Base-by-base conservation (phyloP, 345 rosid genomes). In the Erysimum cheiranthoides region DNA sequence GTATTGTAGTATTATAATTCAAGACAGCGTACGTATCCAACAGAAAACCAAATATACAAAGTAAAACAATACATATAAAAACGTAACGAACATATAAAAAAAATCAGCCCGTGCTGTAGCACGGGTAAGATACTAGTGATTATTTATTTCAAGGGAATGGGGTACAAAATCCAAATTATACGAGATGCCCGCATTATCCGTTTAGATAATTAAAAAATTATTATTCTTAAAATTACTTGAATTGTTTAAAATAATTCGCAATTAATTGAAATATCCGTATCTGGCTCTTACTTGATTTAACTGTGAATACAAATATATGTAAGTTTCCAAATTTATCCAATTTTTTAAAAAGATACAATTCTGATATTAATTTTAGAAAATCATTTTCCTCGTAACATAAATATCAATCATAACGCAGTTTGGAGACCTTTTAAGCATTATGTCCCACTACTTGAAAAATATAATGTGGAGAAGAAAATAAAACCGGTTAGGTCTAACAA, bases 401-500 rank as follows among this genome's bases (percentile, higher is more conserved):
- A 60, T 36, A 28, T 43, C 27, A 45, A 40, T n/a, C 53, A 21
- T 43, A 17, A 34, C 45, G 34, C 18, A 66, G 46, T 63, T 45
- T 36, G 36, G 5, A 49, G 18, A 21, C 8, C 4, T 36, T 11
- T 51, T 10, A 17, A 17, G 57, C 3, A 66, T 49, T 64, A 63
- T 16, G 58, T 14, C 71, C 47, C 28, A 5, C 36, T 10, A 36
- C 5, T 10, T 38, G 6, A 67, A 36, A 42, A 5, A 50, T 13
- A 35, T 14, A 39, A 27, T 18, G 11, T 38, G 49, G 27, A 2
- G 18, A 34, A 59, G 49, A 45, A 14, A 14, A 27, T 10, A 38
- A 61, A 39, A 62, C 45, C 5, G 36, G 63, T 60, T 69, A 61
- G 70, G 38, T 68, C 39, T 69, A 76, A 76, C 74, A 42, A 68